Percentiles rank a stretch among this genome's conserved stretches.
These are phyloP conservation scores for Pseudogymnoascus sp. DNA, from an alignment of 2,329 filamentous ascomycete genomes.

Conservation along the genomic window DNA sequence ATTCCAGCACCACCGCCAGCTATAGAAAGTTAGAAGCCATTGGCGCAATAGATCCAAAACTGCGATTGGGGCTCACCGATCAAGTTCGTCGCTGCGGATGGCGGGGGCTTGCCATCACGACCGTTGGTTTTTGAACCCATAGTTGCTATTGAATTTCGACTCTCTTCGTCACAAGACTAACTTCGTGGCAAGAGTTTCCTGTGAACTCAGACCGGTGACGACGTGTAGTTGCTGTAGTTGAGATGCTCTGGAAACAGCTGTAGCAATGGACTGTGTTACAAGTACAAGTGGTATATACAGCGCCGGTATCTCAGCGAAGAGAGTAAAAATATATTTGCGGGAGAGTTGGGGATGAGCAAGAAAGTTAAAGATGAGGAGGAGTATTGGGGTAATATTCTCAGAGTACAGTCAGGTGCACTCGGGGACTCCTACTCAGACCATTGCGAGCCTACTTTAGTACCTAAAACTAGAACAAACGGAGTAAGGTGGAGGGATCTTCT, in stretches of 20 bases:
- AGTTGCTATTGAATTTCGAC: neutral
- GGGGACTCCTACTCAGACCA: neutral
- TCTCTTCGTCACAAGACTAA: constrained; percentile 2
- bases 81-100: constrained; percentile 81
- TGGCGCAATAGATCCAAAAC: constrained; percentile 8
- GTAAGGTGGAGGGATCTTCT: constrained; percentile 8
- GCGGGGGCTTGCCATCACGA: constrained; percentile 60
- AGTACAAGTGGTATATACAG: constrained; percentile 5
- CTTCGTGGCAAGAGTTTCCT: neutral
- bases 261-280: neutral
- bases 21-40: constrained; percentile 31
- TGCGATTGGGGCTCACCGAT: constrained; percentile 55
- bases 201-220: neutral
- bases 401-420: neutral
- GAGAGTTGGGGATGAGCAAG: constrained; percentile 1
- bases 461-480: neutral
- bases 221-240: neutral
- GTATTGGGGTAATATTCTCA: constrained; percentile 7
- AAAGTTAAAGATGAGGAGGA: neutral
- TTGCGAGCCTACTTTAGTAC: neutral
- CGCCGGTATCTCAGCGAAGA: constrained; percentile 4
- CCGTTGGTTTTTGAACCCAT: constrained; percentile 56
- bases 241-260: neutral
- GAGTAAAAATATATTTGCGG: neutral
- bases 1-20: constrained; percentile 95